Evolutionary conservation across 192 early-diverging fungal genomes (phyloP), one percentile per base, ranked within the genome.

Genomic region (Entomortierella chlamydospora): DNA sequence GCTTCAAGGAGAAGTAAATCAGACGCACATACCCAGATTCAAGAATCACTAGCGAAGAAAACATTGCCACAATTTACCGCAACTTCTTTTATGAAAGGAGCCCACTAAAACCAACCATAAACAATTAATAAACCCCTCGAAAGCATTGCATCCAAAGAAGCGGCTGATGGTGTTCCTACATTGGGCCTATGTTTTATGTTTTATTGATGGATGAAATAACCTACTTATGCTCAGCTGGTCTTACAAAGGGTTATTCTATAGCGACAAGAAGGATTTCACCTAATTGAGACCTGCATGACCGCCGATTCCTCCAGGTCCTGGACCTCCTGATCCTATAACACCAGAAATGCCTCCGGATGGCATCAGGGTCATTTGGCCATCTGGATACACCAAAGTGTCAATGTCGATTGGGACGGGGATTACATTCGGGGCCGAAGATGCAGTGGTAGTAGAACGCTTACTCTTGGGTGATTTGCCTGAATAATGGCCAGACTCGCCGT

Each of bases 1-100:
- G 62, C 54, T 79, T 79, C 29, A 79, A 66, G 58, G 68, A 79
- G n/a, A 43, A 79, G 50, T 45, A 61, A 26, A 61, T 2, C 22
- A 37, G 7, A 45, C 54, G 28, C n/a, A 3, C 25, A 25, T 17
- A 30, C 54, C 15, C 17, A 10, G 15, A 22, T 50, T 10, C 2
- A 57, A 29, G 17, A 57, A 30, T 34, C 20, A 13, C 1, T n/a
- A 33, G 15, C 29, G 9, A 10, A 7, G 9, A 10, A 30, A 34
- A 3, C 30, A 28, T 37, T 37, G 34, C 10, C 34, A 10, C 34
- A 7, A 37, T 37, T 7, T 37, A 37, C 34, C 34, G 34, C 4
- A 37, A 10, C 34, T 37, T 10, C 10, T 7, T 37, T 37, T 37
- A 37, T 37, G 10, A 37, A 37, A 37, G 34, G 10, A 37, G 10